Evolutionary conservation across 164 flowering plant genomes (phyloP), one percentile per base, ranked within the genome.

Genomic region (grape (Vitis vinifera)): DNA sequence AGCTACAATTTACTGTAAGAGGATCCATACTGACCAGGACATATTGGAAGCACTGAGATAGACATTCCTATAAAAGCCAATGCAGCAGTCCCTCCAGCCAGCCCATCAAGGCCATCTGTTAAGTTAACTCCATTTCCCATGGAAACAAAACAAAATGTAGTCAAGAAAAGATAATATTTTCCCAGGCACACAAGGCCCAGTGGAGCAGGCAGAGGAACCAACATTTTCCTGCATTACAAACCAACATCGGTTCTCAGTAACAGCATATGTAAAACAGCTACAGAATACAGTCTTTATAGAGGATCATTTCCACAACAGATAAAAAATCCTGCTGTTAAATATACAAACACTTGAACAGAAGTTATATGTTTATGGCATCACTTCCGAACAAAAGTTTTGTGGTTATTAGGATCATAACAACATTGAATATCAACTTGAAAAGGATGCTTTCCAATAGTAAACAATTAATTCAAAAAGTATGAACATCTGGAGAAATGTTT

Each of bases 31-130:
- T 74, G 37, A 92, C 98, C 97, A 48, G 95, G 67, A 74, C 89
- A 89, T 78, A 94, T 83, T 27, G 99, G 97, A 76, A 94, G 97
- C 70, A 92, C 97, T 2, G 92, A 97, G 30, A 91, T 84, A 23
- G 99, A 88, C 97, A 94, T 88, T 73, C 88, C 99, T 37, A 87
- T 73, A 78, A 94, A 91, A 69, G 94, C 89, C 78, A 92, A 78
- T 51, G 97, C 95, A 55, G 94, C 91, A 68, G 87, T 82, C 47
- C 99, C 99, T 60, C 91, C 95, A 77, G 97, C 97, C 65, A 94
- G 78, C 14, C 99, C 99, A 78, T 94, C 99, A 75, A 92, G 88
- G 66, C 92, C 92, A 85, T 94, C 96, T 9, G 95, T 87, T 69
- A 88, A 73, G 69, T 89, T 79, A 62, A 89, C 67, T 29, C 95